Evolutionary conservation across 768 basidiomycete species (phyloP), one percentile per base, ranked within the genome.

Genomic region (Daedaleopsis sinensis): DNA sequence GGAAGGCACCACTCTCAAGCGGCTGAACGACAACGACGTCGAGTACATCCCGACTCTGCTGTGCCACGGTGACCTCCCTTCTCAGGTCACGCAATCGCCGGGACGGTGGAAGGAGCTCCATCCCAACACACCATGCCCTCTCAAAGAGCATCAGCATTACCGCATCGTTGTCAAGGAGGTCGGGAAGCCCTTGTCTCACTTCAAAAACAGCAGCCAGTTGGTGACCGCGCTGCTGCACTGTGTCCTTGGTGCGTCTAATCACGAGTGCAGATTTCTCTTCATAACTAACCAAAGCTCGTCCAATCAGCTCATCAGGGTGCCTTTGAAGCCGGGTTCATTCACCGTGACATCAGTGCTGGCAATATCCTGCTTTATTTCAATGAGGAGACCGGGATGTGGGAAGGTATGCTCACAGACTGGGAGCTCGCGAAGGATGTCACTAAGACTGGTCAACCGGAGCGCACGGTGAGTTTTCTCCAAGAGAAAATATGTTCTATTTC

Each of bases 261-360:
- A 43, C 4, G 19, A 21, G 23, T 39, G 9, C 21, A 15, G 1
- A 24, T 39, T 16, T 32, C 18, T 27, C 5, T 13, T 23, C 4
- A 51, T 32, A 6, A 23, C 7, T n/a, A 9, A 50, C 10, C 21
- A 7, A 32, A 7, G 27, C 27, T 32, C 27, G 27, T 32, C 3
- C 27, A 32, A 32, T 3, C 16, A 58, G 58, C 58, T 0, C 58
- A 52, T 18, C 5, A 51, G 7, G 42, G 35, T 11, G 58, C 58
- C 0, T 58, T 52, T 23, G 35, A 50, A 24, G 38, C 51, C 5
- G 48, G 39, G n/a, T 42, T 54, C 16, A 46, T 63, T 3, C 57
- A 58, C 16, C 47, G 62, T 2, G 62, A 58, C 48, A 63, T 63
- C 48, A 62, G 61, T 32, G n/a, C 19, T 21, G 50, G 50, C 16